phyloP scores from a whole-genome alignment of 176 grass and related monocot genomes.

The Lolium multiflorum region DNA sequence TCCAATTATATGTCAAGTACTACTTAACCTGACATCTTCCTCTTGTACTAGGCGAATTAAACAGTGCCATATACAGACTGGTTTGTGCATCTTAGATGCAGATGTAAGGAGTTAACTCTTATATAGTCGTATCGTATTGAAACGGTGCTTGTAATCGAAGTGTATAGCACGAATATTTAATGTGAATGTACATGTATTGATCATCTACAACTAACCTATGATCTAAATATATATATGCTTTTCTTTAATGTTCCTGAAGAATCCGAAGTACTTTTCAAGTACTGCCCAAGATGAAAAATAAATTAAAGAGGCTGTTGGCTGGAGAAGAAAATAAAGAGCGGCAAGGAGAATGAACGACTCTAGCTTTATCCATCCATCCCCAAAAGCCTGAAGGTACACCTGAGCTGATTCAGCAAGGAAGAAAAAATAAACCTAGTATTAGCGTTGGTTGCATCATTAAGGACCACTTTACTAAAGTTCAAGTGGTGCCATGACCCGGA shows the following conservation, averaged over 20 bases:
- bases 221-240: not conserved
- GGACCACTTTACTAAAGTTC: not conserved
- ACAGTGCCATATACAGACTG: not conserved
- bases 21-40: not conserved
- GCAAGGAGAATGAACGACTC: not conserved
- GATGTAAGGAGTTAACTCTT: not conserved
- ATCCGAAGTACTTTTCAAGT: not conserved
- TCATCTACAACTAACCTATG: not conserved
- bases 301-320: not conserved
- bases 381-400: not conserved
- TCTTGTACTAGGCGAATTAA: not conserved
- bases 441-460: not conserved
- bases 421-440: not conserved
- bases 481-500: conserved; percentile 1
- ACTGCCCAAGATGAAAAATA: not conserved
- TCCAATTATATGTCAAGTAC: not conserved
- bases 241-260: not conserved
- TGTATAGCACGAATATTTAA: not conserved
- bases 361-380: not conserved
- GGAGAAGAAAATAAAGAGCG: not conserved
- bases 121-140: not conserved
- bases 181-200: not conserved
- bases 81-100: not conserved
- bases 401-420: not conserved
- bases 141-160: not conserved